A percentile compares a stretch with the other conserved stretches of the same genome.
phyloP scores from a whole-genome alignment of 768 basidiomycete species.

The Rhodotorula toruloides region DNA sequence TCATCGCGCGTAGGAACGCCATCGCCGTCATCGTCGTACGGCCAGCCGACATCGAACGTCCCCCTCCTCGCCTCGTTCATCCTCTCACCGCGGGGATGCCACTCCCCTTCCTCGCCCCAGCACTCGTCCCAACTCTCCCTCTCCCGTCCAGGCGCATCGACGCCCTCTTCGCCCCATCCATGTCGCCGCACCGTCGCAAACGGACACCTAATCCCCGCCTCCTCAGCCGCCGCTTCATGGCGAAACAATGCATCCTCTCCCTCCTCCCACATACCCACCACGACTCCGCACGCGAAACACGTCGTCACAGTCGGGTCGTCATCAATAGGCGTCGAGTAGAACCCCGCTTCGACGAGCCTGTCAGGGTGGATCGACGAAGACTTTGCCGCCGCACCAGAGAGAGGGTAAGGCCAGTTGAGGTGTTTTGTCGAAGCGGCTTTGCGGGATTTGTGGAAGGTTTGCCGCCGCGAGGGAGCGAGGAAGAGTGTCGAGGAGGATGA shows the following conservation, averaged over 20 bases:
- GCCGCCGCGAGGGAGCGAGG: slow-evolving; percentile 4
- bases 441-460: slow-evolving; percentile 29
- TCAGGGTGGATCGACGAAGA: slow-evolving; percentile 27
- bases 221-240: slow-evolving; percentile 17
- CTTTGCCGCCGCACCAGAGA: slow-evolving; percentile 18
- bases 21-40: slow-evolving; percentile 18
- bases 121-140: slow-evolving; percentile 8
- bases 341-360: slow-evolving; percentile 22
- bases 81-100: slow-evolving; percentile 18
- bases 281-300: slow-evolving; percentile 25
- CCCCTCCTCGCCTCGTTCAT: slow-evolving; percentile 17
- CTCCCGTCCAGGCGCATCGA: neutral
- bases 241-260: slow-evolving; percentile 21
- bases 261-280: slow-evolving; percentile 26
- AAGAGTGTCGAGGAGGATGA: neutral
- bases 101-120: slow-evolving; percentile 12
- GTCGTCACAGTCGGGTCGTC: slow-evolving; percentile 28
- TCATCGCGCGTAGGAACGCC: slow-evolving; percentile 19
- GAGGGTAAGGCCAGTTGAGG: slow-evolving; percentile 29
- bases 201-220: slow-evolving; percentile 4
- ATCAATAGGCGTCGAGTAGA: slow-evolving; percentile 21
- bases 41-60: slow-evolving; percentile 29
- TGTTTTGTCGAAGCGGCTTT: slow-evolving; percentile 6
- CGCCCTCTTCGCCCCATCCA: slow-evolving; percentile 4
- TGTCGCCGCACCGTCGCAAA: neutral